Conservation (phyloP, 345 rosid genomes). For the Dipteronia dyeriana region DNA sequence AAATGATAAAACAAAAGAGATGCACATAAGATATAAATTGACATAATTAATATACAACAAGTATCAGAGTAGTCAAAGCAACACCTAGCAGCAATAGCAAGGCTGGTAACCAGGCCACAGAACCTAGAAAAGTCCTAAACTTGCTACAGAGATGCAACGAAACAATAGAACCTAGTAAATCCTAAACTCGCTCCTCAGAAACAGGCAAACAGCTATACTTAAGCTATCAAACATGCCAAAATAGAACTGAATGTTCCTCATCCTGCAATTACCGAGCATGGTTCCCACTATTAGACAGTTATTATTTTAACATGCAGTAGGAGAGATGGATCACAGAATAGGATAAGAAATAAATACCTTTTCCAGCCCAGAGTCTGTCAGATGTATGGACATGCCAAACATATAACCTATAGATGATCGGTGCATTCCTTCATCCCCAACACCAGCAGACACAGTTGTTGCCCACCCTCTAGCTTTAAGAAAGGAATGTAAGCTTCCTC, state of each 20-base stretch:
- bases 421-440: slow-evolving; percentile 86
- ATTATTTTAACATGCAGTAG: neutral
- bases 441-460: slow-evolving; percentile 88
- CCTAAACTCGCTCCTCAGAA: neutral
- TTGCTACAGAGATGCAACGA: neutral
- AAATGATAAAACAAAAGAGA: slow-evolving; percentile 2
- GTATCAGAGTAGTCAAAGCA: neutral
- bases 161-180: neutral
- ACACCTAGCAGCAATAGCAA: slow-evolving; percentile 3
- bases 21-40: neutral
- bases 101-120: neutral
- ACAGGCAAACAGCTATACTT: neutral
- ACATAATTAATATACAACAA: neutral
- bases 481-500: slow-evolving; percentile 87
- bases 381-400: slow-evolving; percentile 82
- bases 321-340: neutral
- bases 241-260: neutral
- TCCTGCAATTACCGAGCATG: neutral
- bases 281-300: neutral
- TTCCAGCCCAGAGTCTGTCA: slow-evolving; percentile 91
- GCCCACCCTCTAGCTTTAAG: slow-evolving; percentile 88
- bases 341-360: slow-evolving; percentile 45
- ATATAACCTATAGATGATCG: slow-evolving; percentile 86
- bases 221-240: neutral
- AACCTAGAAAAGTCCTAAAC: neutral